Evolutionary conservation across 2,329 filamentous ascomycete genomes (phyloP), one percentile per base, ranked within the genome.

Genomic region (Hawksworthiomyces lignivorus): DNA sequence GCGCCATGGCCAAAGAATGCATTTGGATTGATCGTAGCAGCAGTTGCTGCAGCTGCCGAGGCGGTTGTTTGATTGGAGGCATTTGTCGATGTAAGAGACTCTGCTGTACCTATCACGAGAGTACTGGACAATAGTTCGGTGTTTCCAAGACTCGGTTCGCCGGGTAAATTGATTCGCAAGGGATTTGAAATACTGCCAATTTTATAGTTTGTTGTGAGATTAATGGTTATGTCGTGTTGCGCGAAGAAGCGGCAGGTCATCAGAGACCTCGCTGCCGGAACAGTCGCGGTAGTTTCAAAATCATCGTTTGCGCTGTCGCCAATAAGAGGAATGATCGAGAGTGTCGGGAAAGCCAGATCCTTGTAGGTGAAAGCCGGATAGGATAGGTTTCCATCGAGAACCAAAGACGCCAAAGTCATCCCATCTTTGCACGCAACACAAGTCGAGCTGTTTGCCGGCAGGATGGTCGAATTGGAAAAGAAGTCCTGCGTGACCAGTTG

Each of bases 311-410:
- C 29, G 31, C 27, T 30, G n/a, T 29, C 20, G 17, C 41, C 44
- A 11, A 46, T 37, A 9, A 47, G 40, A 5, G 46, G 34, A 22
- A 46, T 45, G 15, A 55, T 12, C 9, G 42, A 39, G 4, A 60
- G 24, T 2, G 44, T 45, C 6, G 56, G 58, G 19, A 62, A 49
- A 26, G 52, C 54, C 28, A 62, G 48, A 34, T 57, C 52, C 11
- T 58, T 55, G 44, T 56, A 64, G 0, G 64, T 67, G 33, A 62
- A 65, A 0, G 39, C 36, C 0, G 64, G 62, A 18, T 61, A 66
- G 0, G 58, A 53, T 0, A 61, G 46, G 31, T 63, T 61, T 4
- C 52, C 56, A 1, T 54, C 49, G 2, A 67, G 54, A 4, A 65
- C 57, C 4, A 67, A 47, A 0, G 62, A 60, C 1, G 62, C 55